phyloP scores from a whole-genome alignment of 176 grass and related monocot species.

The Carex myosuroides region DNA sequence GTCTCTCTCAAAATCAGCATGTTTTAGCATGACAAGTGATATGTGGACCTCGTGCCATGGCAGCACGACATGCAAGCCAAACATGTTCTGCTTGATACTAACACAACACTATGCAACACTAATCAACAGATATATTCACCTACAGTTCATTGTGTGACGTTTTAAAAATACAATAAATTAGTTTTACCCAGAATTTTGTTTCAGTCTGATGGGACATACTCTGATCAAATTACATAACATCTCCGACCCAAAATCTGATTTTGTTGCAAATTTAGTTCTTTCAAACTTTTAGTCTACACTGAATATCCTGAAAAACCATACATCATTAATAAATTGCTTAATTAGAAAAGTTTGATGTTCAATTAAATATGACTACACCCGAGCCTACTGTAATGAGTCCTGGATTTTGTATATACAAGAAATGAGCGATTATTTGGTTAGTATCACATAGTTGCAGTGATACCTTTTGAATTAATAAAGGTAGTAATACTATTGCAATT shows the following conservation, averaged over 20 bases:
- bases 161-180: too few species aligned
- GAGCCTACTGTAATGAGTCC: background rate
- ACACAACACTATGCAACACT: too few species aligned
- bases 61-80: too few species aligned
- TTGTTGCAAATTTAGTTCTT: background rate
- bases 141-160: too few species aligned
- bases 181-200: background rate
- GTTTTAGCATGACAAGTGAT: too few species aligned
- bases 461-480: background rate
- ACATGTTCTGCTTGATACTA: too few species aligned
- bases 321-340: background rate
- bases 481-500: background rate
- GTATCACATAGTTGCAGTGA: background rate
- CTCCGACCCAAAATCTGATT: background rate
- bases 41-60: too few species aligned
- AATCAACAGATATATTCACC: too few species aligned
- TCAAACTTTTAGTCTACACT: background rate
- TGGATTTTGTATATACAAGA: background rate
- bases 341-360: background rate
- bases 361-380: background rate
- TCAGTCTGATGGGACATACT: background rate
- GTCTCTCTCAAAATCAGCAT: too few species aligned
- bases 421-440: background rate
- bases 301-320: slow-evolving; percentile 12
- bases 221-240: background rate